Evolutionary conservation across 345 rosid genomes (phyloP), one percentile per base, ranked within the genome.

Genomic region (Camelina neglecta): DNA sequence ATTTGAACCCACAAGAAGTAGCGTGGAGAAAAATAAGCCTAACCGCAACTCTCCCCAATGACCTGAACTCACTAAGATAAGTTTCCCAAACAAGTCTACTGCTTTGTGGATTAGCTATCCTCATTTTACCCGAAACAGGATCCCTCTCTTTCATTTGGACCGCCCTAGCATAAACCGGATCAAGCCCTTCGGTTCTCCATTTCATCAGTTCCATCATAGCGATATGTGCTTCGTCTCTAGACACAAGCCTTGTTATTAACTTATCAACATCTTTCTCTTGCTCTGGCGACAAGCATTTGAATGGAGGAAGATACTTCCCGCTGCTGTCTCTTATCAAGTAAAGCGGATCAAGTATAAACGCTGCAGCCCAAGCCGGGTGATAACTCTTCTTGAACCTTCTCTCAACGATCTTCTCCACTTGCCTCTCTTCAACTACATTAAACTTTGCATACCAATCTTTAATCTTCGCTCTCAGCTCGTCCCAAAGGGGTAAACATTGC

Each of bases 21-120:
- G 97, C 99, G 26, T 88, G 97, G 39, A 94, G 98, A 76, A 96
- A 96, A 54, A 96, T 96, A 48, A 96, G 88, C 84, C 99, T 90
- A 67, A 90, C 99, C 23, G 99, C 99, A 65, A 96, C 98, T 83
- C 88, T 93, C 39, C 98, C 98, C 18, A 96, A 72, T 11, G 92
- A 85, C 80, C 88, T 93, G 81, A 93, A 93, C 89, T 96, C 98
- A 5, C 90, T 88, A 65, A 96, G 97, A 83, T 89, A 87, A 59
- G 98, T 93, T 77, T 96, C 99, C 99, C 99, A 96, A 60, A 96
- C 96, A 75, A 96, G 95, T 79, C 99, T 87, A 82, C 99, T 88
- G 76, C 99, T 91, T 61, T 88, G 98, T 0, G 97, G 97, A 69
- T 96, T 93, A 47, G 87, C 93, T 39, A 84, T 85, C 83, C 82